Evolutionary conservation across 2,329 filamentous ascomycete species (phyloP).

Genomic region (Fusarium verticillioides): DNA sequence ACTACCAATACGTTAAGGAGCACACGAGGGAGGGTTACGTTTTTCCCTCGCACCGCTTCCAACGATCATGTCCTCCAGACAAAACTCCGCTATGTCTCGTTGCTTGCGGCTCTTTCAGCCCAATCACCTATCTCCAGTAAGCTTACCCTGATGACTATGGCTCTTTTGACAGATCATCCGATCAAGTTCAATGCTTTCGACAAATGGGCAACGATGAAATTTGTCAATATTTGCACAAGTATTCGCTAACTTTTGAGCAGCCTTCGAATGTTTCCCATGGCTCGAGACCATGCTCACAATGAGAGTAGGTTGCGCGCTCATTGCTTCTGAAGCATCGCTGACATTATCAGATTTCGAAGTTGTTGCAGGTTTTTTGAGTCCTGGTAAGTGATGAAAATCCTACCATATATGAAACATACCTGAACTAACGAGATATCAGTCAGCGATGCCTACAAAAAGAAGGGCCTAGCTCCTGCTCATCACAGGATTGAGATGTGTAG

Average conservation of each 20-base stretch:
- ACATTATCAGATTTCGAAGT: slow-evolving; percentile 72
- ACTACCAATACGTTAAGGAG: slow-evolving; percentile 50
- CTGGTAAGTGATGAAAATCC: slow-evolving; percentile 39
- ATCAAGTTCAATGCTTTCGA: not conserved
- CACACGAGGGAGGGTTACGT: slow-evolving; percentile 59
- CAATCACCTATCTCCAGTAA: slow-evolving; percentile 30
- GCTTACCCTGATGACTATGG: not conserved
- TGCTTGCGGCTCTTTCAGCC: slow-evolving; percentile 70
- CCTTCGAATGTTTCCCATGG: slow-evolving; percentile 79
- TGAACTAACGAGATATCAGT: slow-evolving; percentile 32
- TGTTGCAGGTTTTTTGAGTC: slow-evolving; percentile 73
- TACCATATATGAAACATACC: not conserved
- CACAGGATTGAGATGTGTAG: slow-evolving; percentile 79
- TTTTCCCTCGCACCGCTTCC: slow-evolving; percentile 71
- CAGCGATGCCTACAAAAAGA: slow-evolving; percentile 52
- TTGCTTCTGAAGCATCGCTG: slow-evolving; percentile 1
- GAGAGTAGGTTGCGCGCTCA: slow-evolving; percentile 41
- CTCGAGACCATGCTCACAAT: slow-evolving; percentile 77
- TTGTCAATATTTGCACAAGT: not conserved
- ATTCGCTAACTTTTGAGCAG: slow-evolving; percentile 9
- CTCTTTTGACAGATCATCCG: not conserved
- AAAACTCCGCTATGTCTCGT: slow-evolving; percentile 73
- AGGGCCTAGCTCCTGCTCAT: slow-evolving; percentile 51
- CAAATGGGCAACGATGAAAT: not conserved
- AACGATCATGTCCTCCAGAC: slow-evolving; percentile 64